Evolutionary conservation across 2,329 filamentous ascomycete genomes (phyloP), one percentile per base, ranked within the genome.

Genomic region (Penicillium capsulatum): DNA sequence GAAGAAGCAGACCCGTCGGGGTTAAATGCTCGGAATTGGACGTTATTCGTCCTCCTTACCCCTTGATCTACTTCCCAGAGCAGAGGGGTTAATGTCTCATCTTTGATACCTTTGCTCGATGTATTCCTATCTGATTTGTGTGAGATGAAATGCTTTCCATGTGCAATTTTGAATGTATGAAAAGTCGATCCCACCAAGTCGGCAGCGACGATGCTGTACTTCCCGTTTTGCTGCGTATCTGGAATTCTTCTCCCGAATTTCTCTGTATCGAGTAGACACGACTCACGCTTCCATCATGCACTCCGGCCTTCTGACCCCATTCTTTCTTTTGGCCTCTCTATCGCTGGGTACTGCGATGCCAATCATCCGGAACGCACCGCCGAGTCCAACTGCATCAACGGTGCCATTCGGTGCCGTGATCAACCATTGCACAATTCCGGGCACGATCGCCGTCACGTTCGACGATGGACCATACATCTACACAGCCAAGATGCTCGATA

Each of bases 401-500:
- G 42, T 63, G 11, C 52, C 59, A 9, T 48, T 55, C 40, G 77
- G 76, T 20, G 69, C 67, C 2, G 57, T 79, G 22, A 58, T 68
- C 41, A 53, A 53, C 19, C 52, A 55, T 24, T 70, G 68, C 47
- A 52, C 47, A 11, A 61, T 66, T 2, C 65, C 71, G 2, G 76
- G 76, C 29, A 74, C 74, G 13, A 73, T 84, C 45, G 80, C 80
- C 9, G 58, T 84, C 14, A 83, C 80, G 7, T 83, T 77, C 50
- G 80, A 84, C 47, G 80, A 83, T 51, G 80, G 80, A 0, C 81
- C 80, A 10, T 76, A 72, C 51, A 62, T 69, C 22, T 81, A 78
- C 59, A 83, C 79, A 2, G 54, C 63, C 15, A 69, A 76, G 34
- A 68, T 84, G 4, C 67, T 83, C 2, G 75, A 82, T 49, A 68